Conservation (phyloP, 148 eudicot species). For the Heliosperma pusillum region DNA sequence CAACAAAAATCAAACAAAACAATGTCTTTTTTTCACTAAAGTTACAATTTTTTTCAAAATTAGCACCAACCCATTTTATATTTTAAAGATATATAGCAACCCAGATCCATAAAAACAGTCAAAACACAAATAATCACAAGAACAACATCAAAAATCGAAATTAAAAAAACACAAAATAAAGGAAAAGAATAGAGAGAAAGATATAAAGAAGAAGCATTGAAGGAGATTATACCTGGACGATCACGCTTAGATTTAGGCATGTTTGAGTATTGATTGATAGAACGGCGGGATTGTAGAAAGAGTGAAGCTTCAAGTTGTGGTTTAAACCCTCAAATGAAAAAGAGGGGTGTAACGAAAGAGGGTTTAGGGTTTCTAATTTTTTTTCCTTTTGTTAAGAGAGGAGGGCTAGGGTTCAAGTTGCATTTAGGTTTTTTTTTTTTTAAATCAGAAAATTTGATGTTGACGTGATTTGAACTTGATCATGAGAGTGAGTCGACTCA, state of each 20-base stretch:
- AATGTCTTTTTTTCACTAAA: not conserved
- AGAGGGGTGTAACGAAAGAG: not conserved
- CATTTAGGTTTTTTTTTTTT: no score
- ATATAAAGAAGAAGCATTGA: not conserved
- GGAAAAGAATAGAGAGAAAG: not conserved
- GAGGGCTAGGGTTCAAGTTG: no score
- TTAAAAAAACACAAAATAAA: not conserved
- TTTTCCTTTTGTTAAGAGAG: not conserved
- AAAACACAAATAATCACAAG: not conserved
- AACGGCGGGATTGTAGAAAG: not conserved
- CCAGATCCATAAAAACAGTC: not conserved
- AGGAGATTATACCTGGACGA: conserved; percentile 38
- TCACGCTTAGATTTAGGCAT: conserved; percentile 93
- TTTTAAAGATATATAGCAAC: not conserved
- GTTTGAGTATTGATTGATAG: not conserved
- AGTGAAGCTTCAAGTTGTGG: not conserved
- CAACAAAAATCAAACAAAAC: not conserved
- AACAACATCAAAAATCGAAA: not conserved
- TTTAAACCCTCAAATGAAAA: not conserved
- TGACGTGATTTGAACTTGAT: no score
- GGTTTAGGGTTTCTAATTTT: conserved; percentile 10
- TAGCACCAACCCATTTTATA: not conserved
- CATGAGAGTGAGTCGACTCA: no score
- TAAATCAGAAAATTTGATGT: no score
- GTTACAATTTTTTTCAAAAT: not conserved